Percentiles rank a stretch among this genome's conserved stretches.
Conservation (phyloP, 2,329 filamentous ascomycete species). For the Chalaropsis thielavioides region DNA sequence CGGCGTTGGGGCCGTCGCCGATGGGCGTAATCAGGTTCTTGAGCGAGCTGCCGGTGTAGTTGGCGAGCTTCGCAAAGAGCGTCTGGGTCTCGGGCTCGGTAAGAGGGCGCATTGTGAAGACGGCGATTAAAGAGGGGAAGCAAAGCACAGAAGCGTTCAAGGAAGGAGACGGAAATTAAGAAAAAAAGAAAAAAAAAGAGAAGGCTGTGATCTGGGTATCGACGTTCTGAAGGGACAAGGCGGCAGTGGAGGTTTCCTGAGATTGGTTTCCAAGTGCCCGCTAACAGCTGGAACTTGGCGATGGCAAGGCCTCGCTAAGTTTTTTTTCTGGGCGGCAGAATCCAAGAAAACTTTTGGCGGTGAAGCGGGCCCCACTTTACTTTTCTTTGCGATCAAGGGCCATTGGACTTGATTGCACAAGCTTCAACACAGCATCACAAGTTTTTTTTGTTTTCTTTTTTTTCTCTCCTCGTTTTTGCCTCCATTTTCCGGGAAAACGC, state of each 20-base stretch:
- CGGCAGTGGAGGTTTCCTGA: not conserved
- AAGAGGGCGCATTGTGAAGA: conserved; percentile 56
- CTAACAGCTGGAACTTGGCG: conserved; percentile 11
- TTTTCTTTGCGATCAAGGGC: conserved; percentile 15
- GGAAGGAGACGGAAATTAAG: not conserved
- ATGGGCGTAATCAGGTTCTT: conserved; percentile 70
- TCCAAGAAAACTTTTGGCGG: conserved; percentile 23
- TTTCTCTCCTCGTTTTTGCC: not conserved
- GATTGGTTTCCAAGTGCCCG: not conserved
- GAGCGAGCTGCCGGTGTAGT: conserved; percentile 77
- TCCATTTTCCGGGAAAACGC: not conserved
- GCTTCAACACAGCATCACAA: not conserved
- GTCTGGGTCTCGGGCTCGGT: conserved; percentile 68
- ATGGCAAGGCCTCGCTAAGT: conserved; percentile 10
- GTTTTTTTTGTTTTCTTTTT: not conserved
- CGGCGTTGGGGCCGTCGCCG: conserved; percentile 50
- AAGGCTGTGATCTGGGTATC: too few relatives aligned
- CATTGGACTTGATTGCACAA: not conserved
- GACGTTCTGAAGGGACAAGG: not conserved
- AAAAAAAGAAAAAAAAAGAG: not conserved
- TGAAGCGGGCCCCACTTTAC: conserved; percentile 17
- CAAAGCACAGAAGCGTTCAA: not conserved
- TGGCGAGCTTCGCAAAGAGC: conserved; percentile 82
- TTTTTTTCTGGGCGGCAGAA: conserved; percentile 20
- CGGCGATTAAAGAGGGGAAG: conserved; percentile 7